Evolutionary conservation across 805 yeast species (phyloP), one percentile per base, ranked within the genome.

Genomic region (Schwanniomyces pseudopolymorphus): DNA sequence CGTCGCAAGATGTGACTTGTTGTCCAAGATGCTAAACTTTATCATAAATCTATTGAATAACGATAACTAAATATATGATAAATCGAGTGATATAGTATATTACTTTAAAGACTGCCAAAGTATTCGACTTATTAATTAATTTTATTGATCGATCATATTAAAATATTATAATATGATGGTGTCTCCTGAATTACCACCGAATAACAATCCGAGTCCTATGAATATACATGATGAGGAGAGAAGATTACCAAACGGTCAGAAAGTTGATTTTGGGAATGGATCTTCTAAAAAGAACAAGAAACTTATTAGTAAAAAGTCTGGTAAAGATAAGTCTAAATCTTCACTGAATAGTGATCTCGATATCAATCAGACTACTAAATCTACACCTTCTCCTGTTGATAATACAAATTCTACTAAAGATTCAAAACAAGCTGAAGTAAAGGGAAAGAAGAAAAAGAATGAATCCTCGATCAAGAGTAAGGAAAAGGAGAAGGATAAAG

Each of bases 141-240:
- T 16, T 31, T 31, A 14, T 26, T 26, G 20, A 31, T 14, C 16
- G 11, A 31, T 16, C 14, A 31, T 16, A 16, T 31, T 14, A 14
- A 31, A 7, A 16, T 11, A 26, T 26, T 3, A 17, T 33, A 46
- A 48, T 42, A 62, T 64, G 68, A 64, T 63, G 66, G 66, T 31
- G 20, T 14, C 67, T 11, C 73, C 66, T 50, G 72, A 67, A 53
- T 45, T 60, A 51, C 70, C 72, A 31, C 43, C 55, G 47, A 40
- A 26, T n/a, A 37, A n/a, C 8, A 49, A 44, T 13, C 42, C 44
- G 17, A 44, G 39, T 33, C 38, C 45, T 21, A 10, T 44, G n/a
- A 47, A 46, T 39, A 35, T 35, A 10, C 38, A 35, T 17, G 49
- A 52, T 31, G 49, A 43, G 10, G 57, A 53, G 10, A 50, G 67